A percentile compares a stretch with the other conserved stretches of the same genome.
These are phyloP conservation scores for Domatiomyces globalis DNA, from an alignment of 2,329 filamentous ascomycete genomes.

Conservation along the genomic window DNA sequence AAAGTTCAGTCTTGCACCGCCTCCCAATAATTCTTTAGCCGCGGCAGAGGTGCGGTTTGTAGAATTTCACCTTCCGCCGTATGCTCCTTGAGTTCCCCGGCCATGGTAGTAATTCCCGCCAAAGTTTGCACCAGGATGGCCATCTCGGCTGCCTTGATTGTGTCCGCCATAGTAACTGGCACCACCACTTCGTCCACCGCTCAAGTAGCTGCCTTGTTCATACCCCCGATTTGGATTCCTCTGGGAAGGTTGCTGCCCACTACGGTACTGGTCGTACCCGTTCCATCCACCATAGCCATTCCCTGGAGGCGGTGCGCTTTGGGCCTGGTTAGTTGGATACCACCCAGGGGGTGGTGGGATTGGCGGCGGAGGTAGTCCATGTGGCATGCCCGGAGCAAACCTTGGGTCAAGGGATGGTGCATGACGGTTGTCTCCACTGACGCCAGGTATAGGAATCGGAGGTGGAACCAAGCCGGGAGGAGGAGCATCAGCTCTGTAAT, in stretches of 20 bases:
- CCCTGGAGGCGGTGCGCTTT: not conserved
- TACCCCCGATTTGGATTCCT: not conserved
- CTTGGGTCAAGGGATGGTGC: slow-evolving; percentile 34
- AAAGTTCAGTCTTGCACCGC: not conserved
- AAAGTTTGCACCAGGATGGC: not conserved
- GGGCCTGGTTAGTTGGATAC: not conserved
- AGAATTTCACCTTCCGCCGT: not conserved
- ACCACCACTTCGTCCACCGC: not conserved
- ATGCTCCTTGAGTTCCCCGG: not conserved
- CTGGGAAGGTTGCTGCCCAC: not conserved
- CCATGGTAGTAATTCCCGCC: not conserved
- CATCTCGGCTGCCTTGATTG: not conserved
- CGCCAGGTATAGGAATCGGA: slow-evolving; percentile 3
- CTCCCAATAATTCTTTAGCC: not conserved
- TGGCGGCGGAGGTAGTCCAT: slow-evolving; percentile 24
- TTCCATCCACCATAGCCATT: not conserved
- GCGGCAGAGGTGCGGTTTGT: not conserved
- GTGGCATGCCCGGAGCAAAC: slow-evolving; percentile 25
- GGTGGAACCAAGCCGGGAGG: slow-evolving; percentile 14
- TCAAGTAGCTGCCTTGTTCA: not conserved
- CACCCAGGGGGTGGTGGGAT: slow-evolving; percentile 21
- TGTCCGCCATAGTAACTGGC: not conserved
- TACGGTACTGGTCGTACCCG: not conserved
- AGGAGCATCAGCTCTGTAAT: slow-evolving; percentile 33
- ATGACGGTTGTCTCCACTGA: slow-evolving; percentile 28